Evolutionary conservation across 495 filamentous ascomycete genomes (phyloP).

Genomic region (Chaetomium fimeti): DNA sequence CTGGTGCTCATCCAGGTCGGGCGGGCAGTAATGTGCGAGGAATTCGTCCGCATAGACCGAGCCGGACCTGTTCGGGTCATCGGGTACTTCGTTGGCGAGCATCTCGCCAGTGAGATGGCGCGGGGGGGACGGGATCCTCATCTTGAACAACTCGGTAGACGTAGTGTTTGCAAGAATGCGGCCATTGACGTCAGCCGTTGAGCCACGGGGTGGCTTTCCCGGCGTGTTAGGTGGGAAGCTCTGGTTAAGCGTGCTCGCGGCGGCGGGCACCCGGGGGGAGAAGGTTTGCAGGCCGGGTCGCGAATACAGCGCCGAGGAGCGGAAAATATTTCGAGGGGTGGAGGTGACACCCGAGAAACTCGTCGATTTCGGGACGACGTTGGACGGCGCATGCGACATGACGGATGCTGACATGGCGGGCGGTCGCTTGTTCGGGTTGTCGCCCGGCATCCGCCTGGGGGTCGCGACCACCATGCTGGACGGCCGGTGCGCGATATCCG

Average conservation of each 20-base stretch:
- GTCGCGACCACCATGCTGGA: constrained; percentile 14
- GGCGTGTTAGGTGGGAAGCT: constrained; percentile 40
- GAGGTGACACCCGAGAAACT: constrained; percentile 32
- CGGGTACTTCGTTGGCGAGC: constrained; percentile 45
- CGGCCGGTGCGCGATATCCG: constrained; percentile 31
- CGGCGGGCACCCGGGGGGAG: constrained; percentile 37
- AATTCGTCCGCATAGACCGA: constrained; percentile 54
- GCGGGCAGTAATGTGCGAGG: constrained; percentile 48
- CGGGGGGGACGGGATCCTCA: constrained; percentile 49
- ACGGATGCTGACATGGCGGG: constrained; percentile 21
- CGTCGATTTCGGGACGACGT: constrained; percentile 21
- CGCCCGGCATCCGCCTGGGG: constrained; percentile 35
- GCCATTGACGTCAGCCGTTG: constrained; percentile 31
- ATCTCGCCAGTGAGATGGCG: constrained; percentile 48
- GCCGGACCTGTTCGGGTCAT: constrained; percentile 40
- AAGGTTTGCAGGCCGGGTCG: constrained; percentile 38
- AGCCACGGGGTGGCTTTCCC: constrained; percentile 31
- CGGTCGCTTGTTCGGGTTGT: constrained; percentile 37
- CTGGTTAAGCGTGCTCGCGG: constrained; percentile 31
- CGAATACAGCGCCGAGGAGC: constrained; percentile 38
- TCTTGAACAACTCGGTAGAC: constrained; percentile 46
- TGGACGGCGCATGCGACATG: constrained; percentile 26
- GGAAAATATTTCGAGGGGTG: constrained; percentile 42
- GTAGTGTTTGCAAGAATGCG: constrained; percentile 40
- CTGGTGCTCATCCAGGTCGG: constrained; percentile 49